phyloP scores from a whole-genome alignment of 805 yeast species.

The Ogataea nitratoaversa region DNA sequence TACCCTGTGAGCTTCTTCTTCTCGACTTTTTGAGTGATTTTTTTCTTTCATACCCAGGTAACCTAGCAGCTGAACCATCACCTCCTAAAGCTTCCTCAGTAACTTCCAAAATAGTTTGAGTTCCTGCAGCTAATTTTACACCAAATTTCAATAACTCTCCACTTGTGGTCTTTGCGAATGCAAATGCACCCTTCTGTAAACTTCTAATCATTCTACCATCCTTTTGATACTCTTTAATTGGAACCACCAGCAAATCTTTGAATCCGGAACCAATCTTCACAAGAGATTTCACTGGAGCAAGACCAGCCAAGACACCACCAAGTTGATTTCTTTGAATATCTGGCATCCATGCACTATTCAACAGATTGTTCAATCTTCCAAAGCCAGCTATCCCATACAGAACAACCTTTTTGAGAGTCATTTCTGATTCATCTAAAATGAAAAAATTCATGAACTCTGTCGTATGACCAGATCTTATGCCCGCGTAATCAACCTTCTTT shows the following conservation, averaged over 20 bases:
- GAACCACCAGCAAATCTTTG: conserved; percentile 66
- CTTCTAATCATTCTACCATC: conserved; percentile 70
- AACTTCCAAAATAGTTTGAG: conserved; percentile 73
- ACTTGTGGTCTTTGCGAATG: conserved; percentile 73
- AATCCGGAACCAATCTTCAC: conserved; percentile 77
- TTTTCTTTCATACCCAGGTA: conserved; percentile 13
- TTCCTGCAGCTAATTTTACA: conserved; percentile 81
- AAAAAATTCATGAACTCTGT: conserved; percentile 87
- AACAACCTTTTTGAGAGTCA: conserved; percentile 56
- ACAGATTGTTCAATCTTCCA: conserved; percentile 47
- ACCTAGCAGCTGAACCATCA: conserved; percentile 46
- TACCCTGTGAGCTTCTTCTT: conserved; percentile 8
- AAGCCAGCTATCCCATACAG: conserved; percentile 79
- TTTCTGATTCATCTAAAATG: conserved; percentile 78
- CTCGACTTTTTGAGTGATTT: conserved; percentile 3
- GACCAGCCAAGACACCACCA: conserved; percentile 75
- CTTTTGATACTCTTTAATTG: conserved; percentile 66
- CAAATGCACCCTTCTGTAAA: conserved; percentile 67
- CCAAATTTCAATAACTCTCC: conserved; percentile 79
- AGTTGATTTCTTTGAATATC: conserved; percentile 81
- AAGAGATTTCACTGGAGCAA: conserved; percentile 75
- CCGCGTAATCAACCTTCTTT: conserved; percentile 78
- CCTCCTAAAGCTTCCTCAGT: conserved; percentile 82
- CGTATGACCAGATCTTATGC: conserved; percentile 79
- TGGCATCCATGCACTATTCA: conserved; percentile 81